phyloP scores from a whole-genome alignment of 768 basidiomycete species.

The Termitomyces sp. region DNA sequence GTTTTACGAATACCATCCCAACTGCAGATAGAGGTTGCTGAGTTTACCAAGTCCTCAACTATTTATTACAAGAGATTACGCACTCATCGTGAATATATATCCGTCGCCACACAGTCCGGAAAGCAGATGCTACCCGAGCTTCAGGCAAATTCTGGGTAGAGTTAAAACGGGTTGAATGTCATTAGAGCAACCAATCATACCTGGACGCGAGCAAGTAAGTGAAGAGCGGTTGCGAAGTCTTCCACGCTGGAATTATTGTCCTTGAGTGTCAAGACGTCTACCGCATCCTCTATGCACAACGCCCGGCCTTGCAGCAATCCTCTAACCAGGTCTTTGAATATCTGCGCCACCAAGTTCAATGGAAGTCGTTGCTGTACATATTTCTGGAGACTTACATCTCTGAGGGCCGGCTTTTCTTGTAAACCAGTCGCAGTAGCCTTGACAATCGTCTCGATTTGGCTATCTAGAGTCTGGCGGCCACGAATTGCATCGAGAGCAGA shows the following conservation, averaged over 20 bases:
- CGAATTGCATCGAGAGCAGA: conserved; percentile 45
- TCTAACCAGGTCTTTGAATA: conserved; percentile 69
- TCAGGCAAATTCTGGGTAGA: conserved; percentile 61
- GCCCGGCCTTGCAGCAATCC: conserved; percentile 73
- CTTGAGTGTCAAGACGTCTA: conserved; percentile 84
- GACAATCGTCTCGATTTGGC: conserved; percentile 63
- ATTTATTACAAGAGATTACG: conserved; percentile 28
- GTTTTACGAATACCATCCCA: conserved; percentile 80
- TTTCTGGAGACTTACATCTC: conserved; percentile 37
- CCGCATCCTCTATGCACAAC: conserved; percentile 73
- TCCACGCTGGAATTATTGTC: conserved; percentile 62
- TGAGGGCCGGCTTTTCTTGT: conserved; percentile 49
- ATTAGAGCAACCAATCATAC: conserved; percentile 31
- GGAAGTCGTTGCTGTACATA: not conserved
- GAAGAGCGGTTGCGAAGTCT: conserved; percentile 69
- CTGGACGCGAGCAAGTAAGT: conserved; percentile 56
- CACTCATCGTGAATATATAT: conserved; percentile 90
- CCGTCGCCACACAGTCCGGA: conserved; percentile 82
- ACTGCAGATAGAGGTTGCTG: conserved; percentile 39
- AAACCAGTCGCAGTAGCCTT: conserved; percentile 50
- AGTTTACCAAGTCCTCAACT: not conserved
- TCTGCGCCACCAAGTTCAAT: conserved; percentile 31
- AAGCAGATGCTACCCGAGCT: conserved; percentile 63
- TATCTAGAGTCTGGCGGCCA: conserved; percentile 63
- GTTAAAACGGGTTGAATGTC: not conserved